Percentiles rank a stretch among this genome's conserved stretches.
phyloP scores from a whole-genome alignment of 2,329 filamentous ascomycete genomes.

The Samsoniella hepiali region DNA sequence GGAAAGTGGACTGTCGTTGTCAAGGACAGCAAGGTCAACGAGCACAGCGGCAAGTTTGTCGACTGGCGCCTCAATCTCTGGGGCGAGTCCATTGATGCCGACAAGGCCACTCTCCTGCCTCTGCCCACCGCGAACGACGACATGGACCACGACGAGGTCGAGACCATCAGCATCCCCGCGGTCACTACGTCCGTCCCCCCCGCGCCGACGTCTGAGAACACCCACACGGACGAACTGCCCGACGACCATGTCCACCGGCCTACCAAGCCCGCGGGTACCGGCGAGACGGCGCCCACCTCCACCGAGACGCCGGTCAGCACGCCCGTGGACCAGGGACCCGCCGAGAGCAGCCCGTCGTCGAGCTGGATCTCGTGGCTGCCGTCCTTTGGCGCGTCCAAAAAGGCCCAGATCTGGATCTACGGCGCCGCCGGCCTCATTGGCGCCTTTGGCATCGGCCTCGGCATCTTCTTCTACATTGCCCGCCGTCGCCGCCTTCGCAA shows the following conservation, averaged over 20 bases:
- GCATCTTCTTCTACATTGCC: constrained; percentile 76
- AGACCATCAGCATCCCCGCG: constrained; percentile 38
- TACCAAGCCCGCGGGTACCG: constrained; percentile 39
- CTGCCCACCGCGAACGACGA: constrained; percentile 83
- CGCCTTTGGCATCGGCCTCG: constrained; percentile 76
- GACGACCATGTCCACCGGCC: constrained; percentile 65
- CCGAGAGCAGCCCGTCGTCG: constrained; percentile 51
- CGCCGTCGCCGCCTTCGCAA: constrained; percentile 73
- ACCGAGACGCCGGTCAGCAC: constrained; percentile 29
- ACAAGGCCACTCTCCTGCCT: constrained; percentile 70
- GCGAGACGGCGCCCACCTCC: constrained; percentile 31
- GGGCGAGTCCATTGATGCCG: constrained; percentile 79
- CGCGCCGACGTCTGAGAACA: constrained; percentile 44
- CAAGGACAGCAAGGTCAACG: constrained; percentile 78
- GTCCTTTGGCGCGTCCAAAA: constrained; percentile 82
- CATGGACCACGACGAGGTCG: constrained; percentile 71
- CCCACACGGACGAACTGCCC: constrained; percentile 47
- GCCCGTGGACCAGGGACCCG: constrained; percentile 34
- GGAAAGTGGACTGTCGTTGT: constrained; percentile 91
- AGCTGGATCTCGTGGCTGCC: constrained; percentile 85
- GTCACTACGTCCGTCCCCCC: constrained; percentile 46
- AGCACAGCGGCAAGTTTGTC: constrained; percentile 71
- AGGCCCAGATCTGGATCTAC: constrained; percentile 91
- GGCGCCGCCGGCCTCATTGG: constrained; percentile 80
- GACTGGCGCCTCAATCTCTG: constrained; percentile 95